Evolutionary conservation across 164 flowering plant genomes (phyloP).

Genomic region (Chimonanthus salicifolius): DNA sequence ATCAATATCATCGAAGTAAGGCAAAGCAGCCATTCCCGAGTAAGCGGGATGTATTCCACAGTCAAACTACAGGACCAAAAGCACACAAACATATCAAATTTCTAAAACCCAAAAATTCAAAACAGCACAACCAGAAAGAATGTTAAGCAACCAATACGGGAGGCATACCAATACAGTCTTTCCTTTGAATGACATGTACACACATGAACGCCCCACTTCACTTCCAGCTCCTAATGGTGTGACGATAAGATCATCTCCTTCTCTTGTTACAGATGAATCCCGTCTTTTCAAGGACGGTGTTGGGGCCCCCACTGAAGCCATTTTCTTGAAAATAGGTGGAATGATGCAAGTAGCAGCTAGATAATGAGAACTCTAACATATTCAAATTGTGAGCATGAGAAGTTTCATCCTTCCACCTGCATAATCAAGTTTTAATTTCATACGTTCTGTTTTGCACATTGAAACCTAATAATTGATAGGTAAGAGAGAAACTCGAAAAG

Average conservation of each 20-base stretch:
- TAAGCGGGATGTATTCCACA: slow-evolving; percentile 97
- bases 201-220: slow-evolving; percentile 98
- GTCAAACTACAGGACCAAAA: slow-evolving; percentile 48
- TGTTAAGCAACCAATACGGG: background rate
- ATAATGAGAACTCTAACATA: background rate
- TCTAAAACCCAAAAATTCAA: background rate
- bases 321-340: background rate
- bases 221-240: slow-evolving; percentile 94
- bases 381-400: background rate
- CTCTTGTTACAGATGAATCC: slow-evolving; percentile 44
- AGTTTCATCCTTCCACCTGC: background rate
- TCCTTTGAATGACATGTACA: slow-evolving; percentile 76
- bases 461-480: no score
- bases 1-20: slow-evolving; percentile 97
- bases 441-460: no score
- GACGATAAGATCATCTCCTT: slow-evolving; percentile 72
- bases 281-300: slow-evolving; percentile 48
- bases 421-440: background rate
- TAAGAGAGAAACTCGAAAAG: no score
- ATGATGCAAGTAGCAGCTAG: background rate
- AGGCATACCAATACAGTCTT: slow-evolving; percentile 50
- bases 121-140: background rate
- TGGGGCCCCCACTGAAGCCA: slow-evolving; percentile 1
- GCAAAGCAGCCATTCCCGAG: slow-evolving; percentile 97
- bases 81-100: background rate